These are phyloP conservation scores for Calonectria honghensis DNA, from an alignment of 2,329 filamentous ascomycete genomes.

Conservation along the genomic window DNA sequence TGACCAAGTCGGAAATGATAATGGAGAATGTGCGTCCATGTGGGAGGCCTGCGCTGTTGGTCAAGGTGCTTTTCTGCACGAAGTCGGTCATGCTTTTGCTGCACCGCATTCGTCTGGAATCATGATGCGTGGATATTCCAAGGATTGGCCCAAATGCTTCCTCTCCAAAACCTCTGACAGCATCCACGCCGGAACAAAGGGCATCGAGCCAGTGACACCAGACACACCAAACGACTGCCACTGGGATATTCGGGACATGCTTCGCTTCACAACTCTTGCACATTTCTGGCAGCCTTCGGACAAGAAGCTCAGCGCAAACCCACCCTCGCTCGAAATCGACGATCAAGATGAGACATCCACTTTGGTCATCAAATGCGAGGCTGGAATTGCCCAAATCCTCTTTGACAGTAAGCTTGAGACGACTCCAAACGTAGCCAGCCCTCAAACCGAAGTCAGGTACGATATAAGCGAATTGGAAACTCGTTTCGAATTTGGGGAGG, in stretches of 20 bases:
- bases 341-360: neutral
- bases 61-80: constrained; percentile 83
- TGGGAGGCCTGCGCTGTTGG: constrained; percentile 69
- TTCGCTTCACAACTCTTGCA: constrained; percentile 81
- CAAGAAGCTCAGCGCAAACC: constrained; percentile 50
- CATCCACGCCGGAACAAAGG: constrained; percentile 52
- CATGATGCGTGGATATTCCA: constrained; percentile 71
- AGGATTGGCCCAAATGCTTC: constrained; percentile 66
- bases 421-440: neutral
- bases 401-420: constrained; percentile 21
- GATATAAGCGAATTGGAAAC: neutral
- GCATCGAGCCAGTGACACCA: constrained; percentile 44
- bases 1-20: constrained; percentile 63
- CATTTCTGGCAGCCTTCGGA: constrained; percentile 82
- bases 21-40: constrained; percentile 64
- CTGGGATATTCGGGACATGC: constrained; percentile 81
- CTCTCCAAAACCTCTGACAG: constrained; percentile 57
- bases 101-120: constrained; percentile 81
- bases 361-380: constrained; percentile 12
- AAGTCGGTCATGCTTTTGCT: constrained; percentile 82
- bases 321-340: constrained; percentile 39
- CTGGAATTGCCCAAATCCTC: constrained; percentile 25
- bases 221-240: constrained; percentile 74
- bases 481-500: constrained; percentile 35
- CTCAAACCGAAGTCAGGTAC: constrained; percentile 2